These are phyloP conservation scores for Thielaviopsis ethacetica DNA, from an alignment of 2,329 filamentous ascomycete species.

Conservation along the genomic window DNA sequence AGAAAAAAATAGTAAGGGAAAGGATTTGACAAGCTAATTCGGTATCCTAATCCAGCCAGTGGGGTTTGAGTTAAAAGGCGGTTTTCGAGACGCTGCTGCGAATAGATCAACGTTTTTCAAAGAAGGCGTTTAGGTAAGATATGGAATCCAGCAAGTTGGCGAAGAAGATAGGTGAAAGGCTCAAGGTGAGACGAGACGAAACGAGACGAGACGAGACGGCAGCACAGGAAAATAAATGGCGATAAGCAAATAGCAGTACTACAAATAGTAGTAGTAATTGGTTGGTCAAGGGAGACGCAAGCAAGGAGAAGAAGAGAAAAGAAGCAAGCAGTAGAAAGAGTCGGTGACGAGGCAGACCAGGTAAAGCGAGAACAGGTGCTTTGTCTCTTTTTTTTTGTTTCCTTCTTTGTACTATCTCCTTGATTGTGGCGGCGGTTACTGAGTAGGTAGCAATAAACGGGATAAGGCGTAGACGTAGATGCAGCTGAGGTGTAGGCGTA, in stretches of 20 bases:
- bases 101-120: not conserved
- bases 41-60: conserved; percentile 1
- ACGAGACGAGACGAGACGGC: no score
- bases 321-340: not conserved
- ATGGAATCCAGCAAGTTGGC: not conserved
- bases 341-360: no score
- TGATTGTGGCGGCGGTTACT: not conserved
- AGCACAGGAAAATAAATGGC: no score
- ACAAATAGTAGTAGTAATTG: no score
- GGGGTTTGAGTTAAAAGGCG: not conserved
- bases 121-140: not conserved
- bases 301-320: not conserved
- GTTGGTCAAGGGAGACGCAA: not conserved
- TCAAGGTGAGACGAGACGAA: no score
- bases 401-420: not conserved
- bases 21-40: not conserved
- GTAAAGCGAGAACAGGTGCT: not conserved
- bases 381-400: not conserved
- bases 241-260: no score
- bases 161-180: not conserved
- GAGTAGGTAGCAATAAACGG: not conserved
- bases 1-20: not conserved
- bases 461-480: not conserved
- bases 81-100: not conserved
- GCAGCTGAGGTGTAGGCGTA: not conserved